Evolutionary conservation across 2,329 filamentous ascomycete genomes (phyloP).

Genomic region (Cryphonectria parasitica): DNA sequence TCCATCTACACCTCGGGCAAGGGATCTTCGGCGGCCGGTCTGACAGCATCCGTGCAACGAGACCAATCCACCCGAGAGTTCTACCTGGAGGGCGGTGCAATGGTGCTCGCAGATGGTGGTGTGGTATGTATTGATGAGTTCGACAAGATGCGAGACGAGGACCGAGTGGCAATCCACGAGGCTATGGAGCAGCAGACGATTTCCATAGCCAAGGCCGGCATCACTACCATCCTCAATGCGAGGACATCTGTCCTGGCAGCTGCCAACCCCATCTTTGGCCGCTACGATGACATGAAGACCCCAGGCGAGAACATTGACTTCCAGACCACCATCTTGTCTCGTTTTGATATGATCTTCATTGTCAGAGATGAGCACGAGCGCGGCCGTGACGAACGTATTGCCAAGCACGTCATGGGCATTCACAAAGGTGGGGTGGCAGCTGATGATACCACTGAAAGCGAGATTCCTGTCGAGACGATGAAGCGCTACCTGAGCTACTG

Average conservation of each 20-base stretch:
- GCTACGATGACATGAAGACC: slow-evolving; percentile 97
- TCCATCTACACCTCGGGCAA: slow-evolving; percentile 99
- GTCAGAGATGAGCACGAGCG: slow-evolving; percentile 93
- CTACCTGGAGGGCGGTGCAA: slow-evolving; percentile 96
- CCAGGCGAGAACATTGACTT: slow-evolving; percentile 99
- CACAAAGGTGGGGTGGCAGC: slow-evolving; percentile 88
- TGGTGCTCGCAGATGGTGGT: slow-evolving; percentile 96
- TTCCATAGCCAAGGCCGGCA: slow-evolving; percentile 97
- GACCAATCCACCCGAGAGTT: slow-evolving; percentile 93
- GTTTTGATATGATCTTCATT: slow-evolving; percentile 99
- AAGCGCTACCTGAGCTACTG: slow-evolving; percentile 97
- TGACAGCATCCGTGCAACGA: slow-evolving; percentile 94
- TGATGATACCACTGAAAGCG: slow-evolving; percentile 82
- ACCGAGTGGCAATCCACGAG: slow-evolving; percentile 97
- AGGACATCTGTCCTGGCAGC: slow-evolving; percentile 93
- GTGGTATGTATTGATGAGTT: slow-evolving; percentile 99
- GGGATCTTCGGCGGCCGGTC: slow-evolving; percentile 94
- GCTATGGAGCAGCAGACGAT: slow-evolving; percentile 99
- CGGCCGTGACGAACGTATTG: slow-evolving; percentile 88
- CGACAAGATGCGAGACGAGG: slow-evolving; percentile 99
- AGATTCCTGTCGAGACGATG: slow-evolving; percentile 96
- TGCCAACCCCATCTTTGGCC: slow-evolving; percentile 95
- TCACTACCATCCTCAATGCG: slow-evolving; percentile 96
- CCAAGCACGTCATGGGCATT: slow-evolving; percentile 95
- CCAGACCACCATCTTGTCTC: slow-evolving; percentile 95